These are phyloP conservation scores for Penicillium freii DNA, from an alignment of 2,329 filamentous ascomycete species.

Conservation along the genomic window DNA sequence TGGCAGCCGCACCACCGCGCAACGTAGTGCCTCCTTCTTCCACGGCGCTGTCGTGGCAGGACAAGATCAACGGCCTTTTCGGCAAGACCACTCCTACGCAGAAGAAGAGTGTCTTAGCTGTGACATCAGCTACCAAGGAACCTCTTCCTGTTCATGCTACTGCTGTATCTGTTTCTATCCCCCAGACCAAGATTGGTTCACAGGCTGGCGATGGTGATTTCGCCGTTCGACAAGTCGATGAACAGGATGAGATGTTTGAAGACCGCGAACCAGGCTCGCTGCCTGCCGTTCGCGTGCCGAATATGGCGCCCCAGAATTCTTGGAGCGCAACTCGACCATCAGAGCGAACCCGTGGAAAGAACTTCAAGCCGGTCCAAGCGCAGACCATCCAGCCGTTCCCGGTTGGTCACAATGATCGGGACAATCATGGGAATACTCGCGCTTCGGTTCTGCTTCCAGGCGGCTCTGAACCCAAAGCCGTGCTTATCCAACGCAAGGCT, in stretches of 20 bases:
- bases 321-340: conserved; percentile 55
- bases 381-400: conserved; percentile 48
- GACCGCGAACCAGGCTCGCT: conserved; percentile 77
- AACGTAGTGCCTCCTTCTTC: conserved; percentile 43
- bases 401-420: conserved; percentile 42
- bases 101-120: conserved; percentile 56
- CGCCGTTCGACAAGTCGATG: conserved; percentile 67
- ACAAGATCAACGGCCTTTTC: conserved; percentile 75
- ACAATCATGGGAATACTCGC: conserved; percentile 37
- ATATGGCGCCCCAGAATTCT: conserved; percentile 59
- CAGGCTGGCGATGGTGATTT: conserved; percentile 48
- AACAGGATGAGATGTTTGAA: conserved; percentile 77
- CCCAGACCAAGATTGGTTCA: conserved; percentile 40
- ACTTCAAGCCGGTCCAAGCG: conserved; percentile 55
- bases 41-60: conserved; percentile 66
- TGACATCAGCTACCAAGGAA: conserved; percentile 67
- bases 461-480: conserved; percentile 45
- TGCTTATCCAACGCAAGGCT: conserved; percentile 40
- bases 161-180: conserved; percentile 70
- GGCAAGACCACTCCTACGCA: conserved; percentile 57
- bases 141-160: conserved; percentile 59
- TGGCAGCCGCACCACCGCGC: conserved; percentile 41
- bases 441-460: conserved; percentile 48
- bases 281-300: conserved; percentile 68
- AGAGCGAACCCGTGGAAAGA: conserved; percentile 41